phyloP scores from a whole-genome alignment of 2,329 filamentous ascomycete species.

The Epichloe sibirici region DNA sequence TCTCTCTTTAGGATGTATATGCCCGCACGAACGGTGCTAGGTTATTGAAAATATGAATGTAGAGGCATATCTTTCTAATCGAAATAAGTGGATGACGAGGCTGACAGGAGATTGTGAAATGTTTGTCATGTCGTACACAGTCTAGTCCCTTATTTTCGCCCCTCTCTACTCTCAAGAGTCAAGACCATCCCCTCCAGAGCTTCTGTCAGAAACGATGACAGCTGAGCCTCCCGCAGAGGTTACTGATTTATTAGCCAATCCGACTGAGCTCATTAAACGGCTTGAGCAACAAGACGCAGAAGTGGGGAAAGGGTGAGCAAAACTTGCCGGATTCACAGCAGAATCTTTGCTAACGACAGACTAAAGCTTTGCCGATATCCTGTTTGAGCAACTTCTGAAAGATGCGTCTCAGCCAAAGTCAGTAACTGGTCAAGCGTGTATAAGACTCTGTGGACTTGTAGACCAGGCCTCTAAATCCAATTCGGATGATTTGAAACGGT shows the following conservation, averaged over 20 bases:
- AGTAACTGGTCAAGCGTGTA: constrained; percentile 41
- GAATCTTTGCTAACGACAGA: constrained; percentile 3
- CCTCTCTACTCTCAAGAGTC: background rate
- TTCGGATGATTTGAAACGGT: constrained; percentile 27
- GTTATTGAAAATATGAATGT: background rate
- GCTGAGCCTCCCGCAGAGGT: constrained; percentile 13
- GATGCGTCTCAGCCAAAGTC: constrained; percentile 41
- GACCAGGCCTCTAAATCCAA: constrained; percentile 44
- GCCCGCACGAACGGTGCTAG: background rate
- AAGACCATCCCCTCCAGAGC: background rate
- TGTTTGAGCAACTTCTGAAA: constrained; percentile 36
- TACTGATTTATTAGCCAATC: constrained; percentile 23
- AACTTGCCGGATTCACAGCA: background rate
- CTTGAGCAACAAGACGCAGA: constrained; percentile 26
- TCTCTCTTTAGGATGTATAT: background rate
- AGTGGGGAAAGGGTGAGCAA: constrained; percentile 25
- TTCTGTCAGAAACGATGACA: constrained; percentile 8
- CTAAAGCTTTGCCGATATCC: constrained; percentile 21
- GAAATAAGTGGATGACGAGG: background rate
- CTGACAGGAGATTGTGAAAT: background rate
- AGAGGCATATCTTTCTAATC: background rate
- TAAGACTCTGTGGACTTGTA: constrained; percentile 50
- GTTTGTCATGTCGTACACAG: background rate
- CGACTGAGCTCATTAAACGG: constrained; percentile 27
- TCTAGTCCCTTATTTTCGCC: background rate